Percentiles rank a stretch among this genome's conserved stretches.
Conservation (phyloP, 805 yeast genomes). For the Yamadazyma endophytica region DNA sequence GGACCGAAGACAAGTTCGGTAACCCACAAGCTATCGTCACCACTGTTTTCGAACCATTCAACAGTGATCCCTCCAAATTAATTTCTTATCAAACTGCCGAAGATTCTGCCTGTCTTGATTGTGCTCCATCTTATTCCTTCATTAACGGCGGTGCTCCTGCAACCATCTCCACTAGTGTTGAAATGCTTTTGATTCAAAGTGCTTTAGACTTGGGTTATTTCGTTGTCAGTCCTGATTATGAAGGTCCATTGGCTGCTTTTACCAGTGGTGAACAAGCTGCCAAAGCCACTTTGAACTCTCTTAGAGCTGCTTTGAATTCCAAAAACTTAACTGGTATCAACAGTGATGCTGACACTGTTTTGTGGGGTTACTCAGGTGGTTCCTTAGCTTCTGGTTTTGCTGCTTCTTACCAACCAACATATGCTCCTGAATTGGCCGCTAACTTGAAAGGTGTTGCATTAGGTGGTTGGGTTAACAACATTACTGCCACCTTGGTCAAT, state of each 20-base stretch:
- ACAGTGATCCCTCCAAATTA: slow-evolving; percentile 22
- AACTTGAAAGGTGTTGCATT: slow-evolving; percentile 27
- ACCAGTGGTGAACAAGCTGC: slow-evolving; percentile 31
- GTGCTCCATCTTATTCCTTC: slow-evolving; percentile 25
- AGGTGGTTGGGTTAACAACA: slow-evolving; percentile 34
- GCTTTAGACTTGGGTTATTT: slow-evolving; percentile 27
- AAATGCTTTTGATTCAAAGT: slow-evolving; percentile 11
- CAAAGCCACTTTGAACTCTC: slow-evolving; percentile 24
- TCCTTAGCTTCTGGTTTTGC: slow-evolving; percentile 37
- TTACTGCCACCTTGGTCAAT: slow-evolving; percentile 22
- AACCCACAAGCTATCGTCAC: slow-evolving; percentile 21
- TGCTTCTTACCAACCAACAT: slow-evolving; percentile 28
- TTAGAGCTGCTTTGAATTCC: slow-evolving; percentile 22
- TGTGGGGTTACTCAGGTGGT: slow-evolving; percentile 42
- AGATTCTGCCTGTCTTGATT: slow-evolving; percentile 22
- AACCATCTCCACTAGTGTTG: slow-evolving; percentile 12
- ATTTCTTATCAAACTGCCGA: slow-evolving; percentile 25
- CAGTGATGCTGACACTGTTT: slow-evolving; percentile 14
- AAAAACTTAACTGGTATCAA: slow-evolving; percentile 15
- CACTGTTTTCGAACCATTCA: slow-evolving; percentile 26
- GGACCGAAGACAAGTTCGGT: slow-evolving; percentile 21
- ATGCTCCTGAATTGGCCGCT: slow-evolving; percentile 28
- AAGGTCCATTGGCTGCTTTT: slow-evolving; percentile 29
- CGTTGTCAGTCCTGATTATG: slow-evolving; percentile 32
- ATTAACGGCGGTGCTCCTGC: slow-evolving; percentile 10